A percentile compares a stretch with the other conserved stretches of the same genome.
Conservation (phyloP, 768 basidiomycete genomes). For the Amylocystis lapponica region DNA sequence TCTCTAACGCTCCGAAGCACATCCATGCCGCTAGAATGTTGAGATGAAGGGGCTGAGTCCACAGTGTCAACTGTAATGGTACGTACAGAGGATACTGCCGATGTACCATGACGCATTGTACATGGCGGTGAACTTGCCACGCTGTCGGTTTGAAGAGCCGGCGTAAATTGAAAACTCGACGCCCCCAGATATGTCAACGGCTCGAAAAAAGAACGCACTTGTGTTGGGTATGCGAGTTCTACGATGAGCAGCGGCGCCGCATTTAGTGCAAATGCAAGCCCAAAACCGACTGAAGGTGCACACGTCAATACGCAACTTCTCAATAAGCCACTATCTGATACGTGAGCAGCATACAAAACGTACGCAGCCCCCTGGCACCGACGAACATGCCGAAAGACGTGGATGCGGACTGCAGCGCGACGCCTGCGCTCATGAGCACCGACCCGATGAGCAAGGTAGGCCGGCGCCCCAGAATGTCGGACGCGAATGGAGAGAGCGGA, state of each 20-base stretch:
- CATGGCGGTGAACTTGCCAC: slow-evolving; percentile 53
- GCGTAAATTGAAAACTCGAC: too few relatives aligned
- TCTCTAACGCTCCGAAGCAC: slow-evolving; percentile 37
- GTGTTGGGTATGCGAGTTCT: slow-evolving; percentile 67
- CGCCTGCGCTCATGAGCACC: slow-evolving; percentile 58
- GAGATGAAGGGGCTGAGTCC: neutral
- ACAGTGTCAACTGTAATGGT: slow-evolving; percentile 22
- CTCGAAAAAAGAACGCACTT: slow-evolving; percentile 35
- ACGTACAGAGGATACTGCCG: slow-evolving; percentile 56
- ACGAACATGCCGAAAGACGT: slow-evolving; percentile 46
- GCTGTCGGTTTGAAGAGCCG: slow-evolving; percentile 20
- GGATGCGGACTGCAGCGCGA: slow-evolving; percentile 47
- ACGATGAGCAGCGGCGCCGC: slow-evolving; percentile 59
- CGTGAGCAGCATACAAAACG: slow-evolving; percentile 17
- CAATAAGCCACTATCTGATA: neutral
- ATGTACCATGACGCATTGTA: slow-evolving; percentile 76
- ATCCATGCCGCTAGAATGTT: slow-evolving; percentile 37
- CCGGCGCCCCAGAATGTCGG: slow-evolving; percentile 60
- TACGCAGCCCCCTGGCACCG: slow-evolving; percentile 50
- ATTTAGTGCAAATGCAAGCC: slow-evolving; percentile 55
- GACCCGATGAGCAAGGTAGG: slow-evolving; percentile 55
- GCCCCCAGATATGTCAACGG: too few relatives aligned
- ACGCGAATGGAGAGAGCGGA: slow-evolving; percentile 55
- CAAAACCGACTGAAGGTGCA: slow-evolving; percentile 59
- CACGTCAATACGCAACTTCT: too few relatives aligned